Evolutionary conservation across 192 early-diverging fungal species (phyloP).

Genomic region (Oehlia diaphana): DNA sequence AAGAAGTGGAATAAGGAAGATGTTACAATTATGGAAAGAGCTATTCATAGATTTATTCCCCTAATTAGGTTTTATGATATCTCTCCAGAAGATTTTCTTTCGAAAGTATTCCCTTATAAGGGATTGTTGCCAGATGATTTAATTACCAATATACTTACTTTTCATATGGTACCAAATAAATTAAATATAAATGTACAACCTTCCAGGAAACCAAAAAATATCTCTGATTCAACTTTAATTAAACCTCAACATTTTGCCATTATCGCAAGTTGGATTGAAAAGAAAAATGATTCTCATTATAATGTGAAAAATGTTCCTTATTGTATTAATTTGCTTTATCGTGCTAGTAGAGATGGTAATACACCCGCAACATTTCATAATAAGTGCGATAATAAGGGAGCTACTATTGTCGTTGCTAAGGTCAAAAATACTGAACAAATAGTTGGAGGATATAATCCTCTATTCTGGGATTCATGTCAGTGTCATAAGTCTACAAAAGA

Average conservation of each 20-base stretch:
- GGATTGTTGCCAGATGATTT: background rate
- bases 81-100: background rate
- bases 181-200: background rate
- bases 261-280: background rate
- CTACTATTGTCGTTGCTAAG: background rate
- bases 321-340: background rate
- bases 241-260: background rate
- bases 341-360: slow-evolving; percentile 12
- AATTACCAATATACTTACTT: background rate
- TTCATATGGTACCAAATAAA: background rate
- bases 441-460: slow-evolving; percentile 8
- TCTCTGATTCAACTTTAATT: background rate
- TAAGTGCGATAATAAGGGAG: background rate
- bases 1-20: background rate
- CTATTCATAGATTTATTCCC: no score
- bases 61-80: no score
- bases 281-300: background rate
- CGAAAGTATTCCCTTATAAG: background rate
- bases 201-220: no score
- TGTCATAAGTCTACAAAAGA: no score
- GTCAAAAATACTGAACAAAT: background rate
- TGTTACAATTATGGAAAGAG: background rate
- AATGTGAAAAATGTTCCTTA: background rate
- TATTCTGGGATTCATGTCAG: background rate
- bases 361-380: background rate